phyloP scores from a whole-genome alignment of 2,329 filamentous ascomycete genomes.

The Hortaea werneckii region DNA sequence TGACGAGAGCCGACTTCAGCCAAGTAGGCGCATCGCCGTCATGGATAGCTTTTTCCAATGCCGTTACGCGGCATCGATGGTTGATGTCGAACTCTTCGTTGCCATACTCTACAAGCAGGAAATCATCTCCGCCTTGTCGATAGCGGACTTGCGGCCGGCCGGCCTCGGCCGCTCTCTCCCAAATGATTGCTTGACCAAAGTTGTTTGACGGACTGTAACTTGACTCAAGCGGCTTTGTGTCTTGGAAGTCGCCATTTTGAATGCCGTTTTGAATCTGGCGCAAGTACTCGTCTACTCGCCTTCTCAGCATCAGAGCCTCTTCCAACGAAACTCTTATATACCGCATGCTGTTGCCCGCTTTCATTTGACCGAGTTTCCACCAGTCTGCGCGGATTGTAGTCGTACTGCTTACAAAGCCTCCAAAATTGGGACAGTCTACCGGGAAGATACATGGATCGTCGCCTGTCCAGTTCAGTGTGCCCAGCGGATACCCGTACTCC shows the following conservation, averaged over 20 bases:
- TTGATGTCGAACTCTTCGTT: conserved; percentile 47
- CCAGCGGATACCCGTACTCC: conserved; percentile 51
- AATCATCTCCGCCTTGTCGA: conserved; percentile 36
- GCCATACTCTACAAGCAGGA: conserved; percentile 49
- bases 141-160: conserved; percentile 21
- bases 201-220: conserved; percentile 14
- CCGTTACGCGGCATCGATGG: conserved; percentile 45
- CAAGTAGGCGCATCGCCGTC: conserved; percentile 29
- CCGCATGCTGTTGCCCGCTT: conserved; percentile 46
- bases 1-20: conserved; percentile 35
- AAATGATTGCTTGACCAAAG: conserved; percentile 21
- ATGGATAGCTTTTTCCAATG: conserved; percentile 39
- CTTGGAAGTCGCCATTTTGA: conserved; percentile 22
- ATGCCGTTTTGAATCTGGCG: conserved; percentile 33
- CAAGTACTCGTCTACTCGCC: conserved; percentile 37
- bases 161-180: conserved; percentile 18
- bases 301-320: conserved; percentile 39
- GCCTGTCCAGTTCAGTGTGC: conserved; percentile 51
- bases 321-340: conserved; percentile 43
- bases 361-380: conserved; percentile 54
- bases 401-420: conserved; percentile 48
- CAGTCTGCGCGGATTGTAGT: conserved; percentile 48
- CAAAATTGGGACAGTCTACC: conserved; percentile 49
- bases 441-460: conserved; percentile 53
- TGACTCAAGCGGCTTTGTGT: conserved; percentile 23